These are phyloP conservation scores for Boletus sp. DNA, from an alignment of 1,284 basidiomycete species.

Conservation along the genomic window DNA sequence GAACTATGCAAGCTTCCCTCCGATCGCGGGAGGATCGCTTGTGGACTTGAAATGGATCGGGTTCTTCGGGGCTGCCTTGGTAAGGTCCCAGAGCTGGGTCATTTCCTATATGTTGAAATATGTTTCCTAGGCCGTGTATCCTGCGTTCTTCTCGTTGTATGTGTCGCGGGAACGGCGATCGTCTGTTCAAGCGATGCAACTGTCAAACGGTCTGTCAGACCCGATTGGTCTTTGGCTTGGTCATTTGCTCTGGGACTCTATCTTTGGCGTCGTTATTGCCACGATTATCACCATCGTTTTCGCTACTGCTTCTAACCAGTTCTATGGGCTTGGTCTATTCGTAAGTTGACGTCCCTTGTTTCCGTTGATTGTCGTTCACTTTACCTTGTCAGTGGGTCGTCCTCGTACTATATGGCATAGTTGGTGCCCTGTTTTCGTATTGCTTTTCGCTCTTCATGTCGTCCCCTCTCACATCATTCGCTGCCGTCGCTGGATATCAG, in stretches of 20 bases:
- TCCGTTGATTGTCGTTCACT: constrained; percentile 6
- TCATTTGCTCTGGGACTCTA: constrained; percentile 75
- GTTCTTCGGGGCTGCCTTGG: constrained; percentile 73
- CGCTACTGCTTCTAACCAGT: constrained; percentile 59
- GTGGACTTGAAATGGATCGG: constrained; percentile 65
- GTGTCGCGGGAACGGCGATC: constrained; percentile 69
- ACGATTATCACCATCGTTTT: constrained; percentile 68
- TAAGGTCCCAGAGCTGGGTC: constrained; percentile 35
- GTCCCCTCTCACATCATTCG: constrained; percentile 77
- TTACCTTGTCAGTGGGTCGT: constrained; percentile 60
- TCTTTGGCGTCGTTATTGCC: constrained; percentile 59
- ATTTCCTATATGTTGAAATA: not conserved
- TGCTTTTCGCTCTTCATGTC: constrained; percentile 63
- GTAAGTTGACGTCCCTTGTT: constrained; percentile 45
- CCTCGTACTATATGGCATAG: constrained; percentile 71
- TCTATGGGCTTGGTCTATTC: constrained; percentile 70
- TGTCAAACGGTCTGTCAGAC: constrained; percentile 76
- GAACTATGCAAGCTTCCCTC: constrained; percentile 59
- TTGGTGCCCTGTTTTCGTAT: constrained; percentile 70
- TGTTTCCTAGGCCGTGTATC: constrained; percentile 64
- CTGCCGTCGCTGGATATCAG: constrained; percentile 74
- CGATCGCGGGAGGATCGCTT: constrained; percentile 56
- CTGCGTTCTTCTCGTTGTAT: constrained; percentile 81
- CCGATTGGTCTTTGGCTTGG: constrained; percentile 80
- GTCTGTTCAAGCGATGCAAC: constrained; percentile 76